Evolutionary conservation across 495 filamentous ascomycete species (phyloP), one percentile per base, ranked within the genome.

Genomic region (Durotheca rogersii): DNA sequence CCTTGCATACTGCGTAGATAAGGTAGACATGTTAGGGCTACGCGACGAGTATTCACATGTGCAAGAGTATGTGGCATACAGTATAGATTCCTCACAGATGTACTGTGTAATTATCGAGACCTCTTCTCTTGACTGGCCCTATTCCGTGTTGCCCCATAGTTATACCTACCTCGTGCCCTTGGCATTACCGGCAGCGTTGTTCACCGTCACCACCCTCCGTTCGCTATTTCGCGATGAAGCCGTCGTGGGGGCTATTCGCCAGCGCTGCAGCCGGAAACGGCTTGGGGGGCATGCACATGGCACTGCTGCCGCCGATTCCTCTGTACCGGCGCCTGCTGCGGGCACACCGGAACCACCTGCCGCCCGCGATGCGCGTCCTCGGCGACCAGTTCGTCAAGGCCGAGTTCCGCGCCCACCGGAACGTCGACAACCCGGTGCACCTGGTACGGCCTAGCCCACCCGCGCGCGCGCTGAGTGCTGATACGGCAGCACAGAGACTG

Each of bases 371-470:
- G 82, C 80, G 93, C 16, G 33, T 95, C 2, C 69, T 98, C 6
- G 93, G 93, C 0, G 93, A 98, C 62, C 78, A 85, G 54, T 98
- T 95, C 70, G 73, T 97, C 61, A 96, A 91, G 72, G 79, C 78
- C 29, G 94, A 98, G 72, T 98, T 96, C 56, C 77, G 90, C 38
- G 83, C 83, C 4, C 93, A 97, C 64, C 72, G 75, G 40, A 76
- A 78, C 44, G 79, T 92, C 21, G 93, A 96, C 47, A 97, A 97
- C 61, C 94, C 94, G 0, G 79, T 88, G 31, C 91, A 96, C 64
- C 82, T 98, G 68, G 90, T 95, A 78, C 32, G 81, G 67, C 19
- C 25, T 3, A 11, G 15, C 7, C 2, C 4, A 27, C 9, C 18
- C 18, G 3, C 3, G 6, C 1, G 1, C 3, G 6, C 0, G 21